Base-by-base conservation (phyloP, 768 basidiomycete species). In the Amanita molliuscula region DNA sequence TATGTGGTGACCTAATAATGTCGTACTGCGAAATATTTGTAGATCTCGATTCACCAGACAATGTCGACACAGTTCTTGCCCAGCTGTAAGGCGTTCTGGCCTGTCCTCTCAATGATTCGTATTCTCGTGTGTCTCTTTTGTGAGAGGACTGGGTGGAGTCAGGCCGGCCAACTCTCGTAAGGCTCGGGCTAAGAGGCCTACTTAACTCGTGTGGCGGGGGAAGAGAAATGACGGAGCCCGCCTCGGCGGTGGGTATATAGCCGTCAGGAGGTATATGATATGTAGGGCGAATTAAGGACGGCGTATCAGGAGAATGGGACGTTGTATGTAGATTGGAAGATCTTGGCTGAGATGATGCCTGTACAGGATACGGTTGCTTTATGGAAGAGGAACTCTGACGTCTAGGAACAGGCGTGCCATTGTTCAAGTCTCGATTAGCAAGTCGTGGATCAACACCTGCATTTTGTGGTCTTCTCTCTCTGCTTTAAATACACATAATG, bases 201-300 rank as follows among this genome's bases (percentile, higher is more conserved):
- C 63, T 66, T 16, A 78, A 53, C 51, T 71, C 76, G 48, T 78
- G 73, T 1, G 78, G 78, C 16, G 77, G 71, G 4, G 76, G 76
- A n/a, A 79, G 62, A 4, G 61, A 53, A 15, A 76, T 75, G 16
- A 64, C 59, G 8, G 65, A 64, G 50, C 70, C 64, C 0, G 64
- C 51, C 11, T 65, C 70, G 53, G 71, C 41, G n/a, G 58, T 66
- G 0, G 78, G 77, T 48, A 79, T 76, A 50, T 65, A 78, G 4
- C 65, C 67, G n/a, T 79, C 77, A 0, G 74, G 75, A 6, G 68
- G 75, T 7, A 72, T 43, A 7, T 62, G 52, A 10, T 66, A 55
- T 2, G 61, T 54, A 16, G 61, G 60, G 26, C 59, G 63, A 2
- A 61, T 59, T 9, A 56, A 50, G 25, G 51, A 56, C 5, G 60